Conservation (phyloP, 192 early-diverging fungal genomes). For the Backusella tarrabulga region DNA sequence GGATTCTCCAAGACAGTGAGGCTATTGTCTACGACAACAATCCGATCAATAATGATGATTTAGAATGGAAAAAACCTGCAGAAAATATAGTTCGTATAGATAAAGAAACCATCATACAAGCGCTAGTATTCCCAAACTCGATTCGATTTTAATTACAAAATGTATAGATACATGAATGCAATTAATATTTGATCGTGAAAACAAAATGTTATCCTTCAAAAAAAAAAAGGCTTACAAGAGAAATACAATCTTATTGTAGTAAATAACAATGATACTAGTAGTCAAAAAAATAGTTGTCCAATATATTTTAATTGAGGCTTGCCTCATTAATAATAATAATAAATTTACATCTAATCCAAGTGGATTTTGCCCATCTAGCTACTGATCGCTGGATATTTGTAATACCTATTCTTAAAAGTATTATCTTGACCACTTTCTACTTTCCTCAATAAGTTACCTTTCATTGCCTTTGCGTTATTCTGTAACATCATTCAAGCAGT, state of each 20-base stretch:
- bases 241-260: neutral
- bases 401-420: no score
- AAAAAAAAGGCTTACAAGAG: neutral
- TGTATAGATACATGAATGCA: slow-evolving; percentile 1
- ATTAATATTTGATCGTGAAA: neutral
- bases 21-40: neutral
- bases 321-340: neutral
- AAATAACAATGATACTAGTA: neutral
- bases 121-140: neutral
- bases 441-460: no score
- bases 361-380: neutral
- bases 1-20: slow-evolving; percentile 35
- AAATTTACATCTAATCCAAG: neutral
- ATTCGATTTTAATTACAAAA: neutral
- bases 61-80: neutral
- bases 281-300: no score
- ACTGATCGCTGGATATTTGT: no score
- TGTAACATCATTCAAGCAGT: no score
- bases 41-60: neutral
- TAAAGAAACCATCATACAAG: neutral
- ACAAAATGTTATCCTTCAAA: neutral
- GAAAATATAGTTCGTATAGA: neutral
- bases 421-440: no score
- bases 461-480: no score
- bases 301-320: neutral